Evolutionary conservation across 257 asterid genomes (phyloP).

Genomic region (Handroanthus guayacan): DNA sequence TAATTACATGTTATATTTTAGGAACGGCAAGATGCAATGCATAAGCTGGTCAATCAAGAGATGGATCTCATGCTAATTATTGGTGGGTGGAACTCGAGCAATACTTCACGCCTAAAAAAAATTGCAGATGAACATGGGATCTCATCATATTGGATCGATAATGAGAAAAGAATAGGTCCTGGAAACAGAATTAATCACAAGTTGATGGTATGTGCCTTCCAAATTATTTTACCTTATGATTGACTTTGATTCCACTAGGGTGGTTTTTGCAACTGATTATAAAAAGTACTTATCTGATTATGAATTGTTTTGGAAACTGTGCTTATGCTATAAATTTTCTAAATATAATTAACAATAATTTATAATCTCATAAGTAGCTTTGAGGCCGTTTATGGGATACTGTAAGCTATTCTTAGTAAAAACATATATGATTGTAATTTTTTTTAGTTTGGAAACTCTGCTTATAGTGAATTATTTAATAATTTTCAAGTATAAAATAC

Average conservation of each 20-base stretch:
- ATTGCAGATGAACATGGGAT: slow-evolving; percentile 90
- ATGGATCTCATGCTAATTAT: slow-evolving; percentile 89
- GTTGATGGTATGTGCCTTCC: slow-evolving; percentile 63
- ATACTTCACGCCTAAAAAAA: slow-evolving; percentile 97
- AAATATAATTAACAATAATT: too few relatives aligned
- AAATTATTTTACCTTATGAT: slow-evolving; percentile 17
- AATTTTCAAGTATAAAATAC: too few relatives aligned
- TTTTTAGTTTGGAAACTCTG: too few relatives aligned
- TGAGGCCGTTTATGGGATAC: too few relatives aligned
- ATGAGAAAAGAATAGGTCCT: slow-evolving; percentile 87
- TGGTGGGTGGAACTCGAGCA: slow-evolving; percentile 99
- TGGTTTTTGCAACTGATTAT: too few relatives aligned
- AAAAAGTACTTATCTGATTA: neutral
- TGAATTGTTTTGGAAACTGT: neutral
- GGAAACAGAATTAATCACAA: slow-evolving; percentile 87
- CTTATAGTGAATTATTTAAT: too few relatives aligned
- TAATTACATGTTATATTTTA: slow-evolving; percentile 21
- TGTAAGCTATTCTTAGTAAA: too few relatives aligned
- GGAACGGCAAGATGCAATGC: slow-evolving; percentile 99
- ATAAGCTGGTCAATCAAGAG: slow-evolving; percentile 79
- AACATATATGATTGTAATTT: too few relatives aligned
- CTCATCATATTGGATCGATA: slow-evolving; percentile 96
- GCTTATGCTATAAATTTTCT: too few relatives aligned
- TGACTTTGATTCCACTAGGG: neutral
- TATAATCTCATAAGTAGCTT: too few relatives aligned